phyloP scores from a whole-genome alignment of 1,139 yeast species.

The Chernovozyma aurita region DNA sequence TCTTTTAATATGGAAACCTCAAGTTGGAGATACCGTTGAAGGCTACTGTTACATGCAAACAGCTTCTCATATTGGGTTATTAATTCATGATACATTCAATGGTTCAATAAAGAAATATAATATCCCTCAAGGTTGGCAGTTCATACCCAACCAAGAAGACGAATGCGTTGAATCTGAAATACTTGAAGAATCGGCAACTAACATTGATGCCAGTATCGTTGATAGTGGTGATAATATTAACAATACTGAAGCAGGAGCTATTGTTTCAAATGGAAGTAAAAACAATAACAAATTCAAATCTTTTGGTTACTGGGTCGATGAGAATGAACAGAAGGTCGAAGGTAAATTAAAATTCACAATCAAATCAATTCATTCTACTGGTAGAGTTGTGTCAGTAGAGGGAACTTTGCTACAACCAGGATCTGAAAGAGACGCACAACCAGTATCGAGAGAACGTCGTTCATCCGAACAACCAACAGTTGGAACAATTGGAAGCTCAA shows the following conservation, averaged over 20 bases:
- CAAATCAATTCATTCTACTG: slow-evolving; percentile 68
- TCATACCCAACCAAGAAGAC: slow-evolving; percentile 72
- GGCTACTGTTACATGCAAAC: slow-evolving; percentile 91
- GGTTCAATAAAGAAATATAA: slow-evolving; percentile 83
- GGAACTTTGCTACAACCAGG: slow-evolving; percentile 73
- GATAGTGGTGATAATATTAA: slow-evolving; percentile 11
- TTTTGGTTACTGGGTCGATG: slow-evolving; percentile 86
- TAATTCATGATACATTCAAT: slow-evolving; percentile 89
- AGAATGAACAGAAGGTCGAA: slow-evolving; percentile 64
- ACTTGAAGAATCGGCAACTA: not conserved
- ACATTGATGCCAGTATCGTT: not conserved
- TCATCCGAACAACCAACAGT: slow-evolving; percentile 11
- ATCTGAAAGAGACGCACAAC: slow-evolving; percentile 52
- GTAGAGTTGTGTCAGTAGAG: slow-evolving; percentile 78
- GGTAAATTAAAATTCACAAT: slow-evolving; percentile 77
- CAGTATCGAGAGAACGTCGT: slow-evolving; percentile 37
- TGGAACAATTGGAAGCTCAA: slow-evolving; percentile 8
- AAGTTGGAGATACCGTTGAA: slow-evolving; percentile 75
- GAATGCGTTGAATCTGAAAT: slow-evolving; percentile 26
- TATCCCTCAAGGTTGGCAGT: slow-evolving; percentile 81
- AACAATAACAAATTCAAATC: slow-evolving; percentile 37
- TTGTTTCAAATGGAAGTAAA: slow-evolving; percentile 10
- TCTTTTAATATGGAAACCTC: slow-evolving; percentile 84
- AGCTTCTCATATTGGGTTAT: slow-evolving; percentile 88
- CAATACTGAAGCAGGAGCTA: slow-evolving; percentile 15